Conservation (phyloP, 1,284 basidiomycete genomes). For the Leccinum solheimii region DNA sequence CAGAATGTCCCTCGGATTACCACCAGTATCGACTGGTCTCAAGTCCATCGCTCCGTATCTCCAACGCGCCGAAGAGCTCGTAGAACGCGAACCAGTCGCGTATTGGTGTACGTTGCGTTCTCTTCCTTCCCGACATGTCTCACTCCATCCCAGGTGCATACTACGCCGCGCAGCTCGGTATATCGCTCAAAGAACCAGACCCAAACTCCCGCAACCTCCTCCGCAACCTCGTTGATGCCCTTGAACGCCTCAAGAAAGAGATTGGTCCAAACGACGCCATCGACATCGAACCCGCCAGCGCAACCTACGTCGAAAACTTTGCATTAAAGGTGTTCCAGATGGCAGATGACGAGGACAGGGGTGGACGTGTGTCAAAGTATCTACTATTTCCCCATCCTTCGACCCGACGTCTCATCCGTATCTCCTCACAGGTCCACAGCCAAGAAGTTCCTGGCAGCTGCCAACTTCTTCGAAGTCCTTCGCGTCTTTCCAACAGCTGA, state of each 20-base stretch:
- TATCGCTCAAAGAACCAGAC: conserved; percentile 65
- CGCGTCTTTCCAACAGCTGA: conserved; percentile 68
- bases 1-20: conserved; percentile 48
- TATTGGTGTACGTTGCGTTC: conserved; percentile 84
- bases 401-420: conserved; percentile 9
- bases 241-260: conserved; percentile 81
- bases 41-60: conserved; percentile 75
- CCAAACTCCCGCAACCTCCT: conserved; percentile 69
- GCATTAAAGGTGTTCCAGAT: conserved; percentile 83
- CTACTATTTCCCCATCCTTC: conserved; percentile 14
- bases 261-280: conserved; percentile 81
- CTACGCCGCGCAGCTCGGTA: conserved; percentile 87
- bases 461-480: conserved; percentile 85
- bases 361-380: conserved; percentile 73
- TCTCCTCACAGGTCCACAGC: conserved; percentile 65
- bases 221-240: conserved; percentile 69
- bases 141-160: conserved; percentile 63
- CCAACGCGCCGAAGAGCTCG: conserved; percentile 88
- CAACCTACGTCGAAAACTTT: conserved; percentile 94
- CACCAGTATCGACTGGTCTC: conserved; percentile 56
- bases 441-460: conserved; percentile 85
- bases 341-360: conserved; percentile 91
- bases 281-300: conserved; percentile 78
- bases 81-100: conserved; percentile 78
- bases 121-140: background rate